Base-by-base conservation (phyloP, 176 grass and related monocot species). In the Aegilops sharonensis region DNA sequence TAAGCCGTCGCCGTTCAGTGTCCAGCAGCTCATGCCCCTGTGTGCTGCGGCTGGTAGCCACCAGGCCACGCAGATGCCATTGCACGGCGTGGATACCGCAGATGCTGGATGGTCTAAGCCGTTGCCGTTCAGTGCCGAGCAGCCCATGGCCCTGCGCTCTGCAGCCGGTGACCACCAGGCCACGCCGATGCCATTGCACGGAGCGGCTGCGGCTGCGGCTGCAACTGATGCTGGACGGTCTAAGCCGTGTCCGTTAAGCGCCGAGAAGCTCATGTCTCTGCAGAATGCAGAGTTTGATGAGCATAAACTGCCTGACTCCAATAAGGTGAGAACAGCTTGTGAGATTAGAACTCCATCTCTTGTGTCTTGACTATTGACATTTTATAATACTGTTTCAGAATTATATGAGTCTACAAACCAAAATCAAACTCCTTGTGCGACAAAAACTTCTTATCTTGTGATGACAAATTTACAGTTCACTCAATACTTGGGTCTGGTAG, bases 261-360 rank as follows among this genome's bases (percentile, higher is more conserved):
- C 54, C 54, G 18, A 59, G 5, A 4, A 59, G 54, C 18, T 59
- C 54, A 59, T 59, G 54, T 20, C 54, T 39, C 87, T 25, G n/a
- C n/a, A 60, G 12, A 77, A 59, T 37, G 42, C 40, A 24, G 82
- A 69, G n/a, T 37, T 31, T 73, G 68, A 75, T 67, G 76, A 75
- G 76, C 2, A 7, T 34, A 74, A 85, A 29, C 67, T 57, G 14
- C 21, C 21, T 20, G 77, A 35, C 31, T 39, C 78, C 64, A 78
- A 17, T 78, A 57, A 42, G 88, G 84, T 90, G 64, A 86, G 86
- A 82, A 64, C 34, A 72, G 13, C 31, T 32, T 71, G 21, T 31
- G 8, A 18, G 43, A 42, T 31, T 6, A 21, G 18, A 59, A 59
- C 18, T 59, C 6, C 30, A 67, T 20, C 15, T 2, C 0, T 66